Evolutionary conservation across 202 grass and related monocot genomes (phyloP), one percentile per base, ranked within the genome.

Genomic region (Digitaria exilis): DNA sequence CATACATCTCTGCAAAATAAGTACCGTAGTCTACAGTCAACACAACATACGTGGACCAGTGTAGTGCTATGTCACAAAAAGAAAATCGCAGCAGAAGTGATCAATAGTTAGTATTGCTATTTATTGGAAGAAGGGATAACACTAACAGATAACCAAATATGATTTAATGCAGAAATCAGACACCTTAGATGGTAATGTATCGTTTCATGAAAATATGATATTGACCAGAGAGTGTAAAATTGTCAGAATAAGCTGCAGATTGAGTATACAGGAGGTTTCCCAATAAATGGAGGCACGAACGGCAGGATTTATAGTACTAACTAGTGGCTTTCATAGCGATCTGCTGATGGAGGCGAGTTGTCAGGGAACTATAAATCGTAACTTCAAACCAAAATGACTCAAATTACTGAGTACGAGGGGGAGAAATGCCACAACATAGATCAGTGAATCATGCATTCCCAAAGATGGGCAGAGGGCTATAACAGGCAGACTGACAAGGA

Each of bases 1-100:
- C 82, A 95, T 85, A 79, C 96, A 98, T 95, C 80, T 98, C 96
- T 98, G 69, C 31, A 87, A 48, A 81, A 85, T 6, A 44, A 80
- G 22, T 29, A 26, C 49, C 21, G 5, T 34, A 85, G 17, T 37
- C 25, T 74, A 6, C 57, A 60, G 9, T 62, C 9, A 84, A 57
- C 22, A 58, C 37, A 63, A 48, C 6, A 44, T 74, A 25, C 35
- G 39, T 73, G 78, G 1, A 61, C 0, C 2, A 34, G 16, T 5
- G 16, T 5, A 59, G 30, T 65, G 35, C 6, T 42, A 43, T 1
- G 9, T 43, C 9, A 56, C n/a, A 28, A 73, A 73, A 31, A 59
- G 26, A 65, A 73, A 57, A 79, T 30, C 24, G 25, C 28, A 79
- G 14, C 9, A 39, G 7, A 86, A 49, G n/a, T 59, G 4, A 73